phyloP scores from a whole-genome alignment of 2,329 filamentous ascomycete species.

The Tolypocladium amazonense region DNA sequence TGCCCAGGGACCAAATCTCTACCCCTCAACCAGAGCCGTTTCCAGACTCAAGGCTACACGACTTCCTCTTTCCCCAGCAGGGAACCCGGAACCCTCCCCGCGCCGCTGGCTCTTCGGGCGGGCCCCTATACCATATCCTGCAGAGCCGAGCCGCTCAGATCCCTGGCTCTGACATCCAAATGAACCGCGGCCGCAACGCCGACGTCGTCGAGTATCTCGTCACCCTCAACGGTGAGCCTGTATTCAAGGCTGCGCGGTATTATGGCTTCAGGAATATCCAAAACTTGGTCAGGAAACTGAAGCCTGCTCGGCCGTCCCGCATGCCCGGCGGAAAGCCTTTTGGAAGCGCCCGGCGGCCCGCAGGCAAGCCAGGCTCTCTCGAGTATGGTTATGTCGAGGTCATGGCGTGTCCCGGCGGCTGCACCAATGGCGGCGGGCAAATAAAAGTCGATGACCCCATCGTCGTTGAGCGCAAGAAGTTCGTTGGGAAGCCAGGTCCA shows the following conservation, averaged over 20 bases:
- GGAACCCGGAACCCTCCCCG: conserved; percentile 32
- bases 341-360: conserved; percentile 42
- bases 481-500: conserved; percentile 50
- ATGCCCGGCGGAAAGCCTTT: conserved; percentile 66
- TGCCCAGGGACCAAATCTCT: conserved; percentile 50
- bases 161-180: conserved; percentile 61
- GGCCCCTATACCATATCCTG: conserved; percentile 79
- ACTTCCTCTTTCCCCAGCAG: conserved; percentile 61
- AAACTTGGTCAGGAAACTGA: conserved; percentile 86
- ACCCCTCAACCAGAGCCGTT: conserved; percentile 42
- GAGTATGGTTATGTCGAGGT: conserved; percentile 95
- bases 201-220: conserved; percentile 85
- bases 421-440: conserved; percentile 94
- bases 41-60: conserved; percentile 59
- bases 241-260: conserved; percentile 79
- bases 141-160: conserved; percentile 60
- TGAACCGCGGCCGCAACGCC: conserved; percentile 69
- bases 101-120: conserved; percentile 71
- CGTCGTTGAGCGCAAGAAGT: conserved; percentile 36
- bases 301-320: conserved; percentile 66
- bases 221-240: conserved; percentile 39
- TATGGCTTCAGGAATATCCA: conserved; percentile 99
- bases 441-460: conserved; percentile 78
- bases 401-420: conserved; percentile 98
- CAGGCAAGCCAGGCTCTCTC: conserved; percentile 34